phyloP scores from a whole-genome alignment of 2,329 filamentous ascomycete genomes.

The Teratosphaeria zuluensis region DNA sequence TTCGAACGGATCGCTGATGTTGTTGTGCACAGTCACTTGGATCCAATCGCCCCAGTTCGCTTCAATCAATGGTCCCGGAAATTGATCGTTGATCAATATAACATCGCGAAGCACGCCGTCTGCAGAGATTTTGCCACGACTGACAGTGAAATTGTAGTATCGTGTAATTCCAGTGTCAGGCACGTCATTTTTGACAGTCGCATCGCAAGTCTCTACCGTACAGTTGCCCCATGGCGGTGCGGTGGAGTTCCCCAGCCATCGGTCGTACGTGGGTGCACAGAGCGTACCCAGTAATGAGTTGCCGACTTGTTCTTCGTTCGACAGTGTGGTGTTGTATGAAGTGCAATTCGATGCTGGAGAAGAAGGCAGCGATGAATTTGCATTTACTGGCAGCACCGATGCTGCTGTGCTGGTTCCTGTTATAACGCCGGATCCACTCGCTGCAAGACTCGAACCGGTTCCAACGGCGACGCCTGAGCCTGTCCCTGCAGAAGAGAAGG shows the following conservation, averaged over 20 bases:
- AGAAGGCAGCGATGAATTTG: background rate
- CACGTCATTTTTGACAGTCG: conserved; percentile 17
- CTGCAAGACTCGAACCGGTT: background rate
- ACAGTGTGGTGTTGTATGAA: conserved; percentile 4
- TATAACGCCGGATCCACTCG: background rate
- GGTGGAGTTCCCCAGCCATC: conserved; percentile 13
- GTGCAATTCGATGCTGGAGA: background rate
- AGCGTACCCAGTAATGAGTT: conserved; percentile 14
- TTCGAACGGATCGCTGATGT: conserved; percentile 21
- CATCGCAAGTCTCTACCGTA: conserved; percentile 17
- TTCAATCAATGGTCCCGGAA: conserved; percentile 21
- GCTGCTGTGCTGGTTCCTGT: background rate
- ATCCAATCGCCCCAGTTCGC: conserved; percentile 34
- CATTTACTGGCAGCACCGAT: background rate
- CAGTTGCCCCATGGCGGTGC: conserved; percentile 19
- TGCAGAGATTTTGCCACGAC: conserved; percentile 33
- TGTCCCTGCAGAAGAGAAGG: background rate
- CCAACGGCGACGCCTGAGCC: background rate
- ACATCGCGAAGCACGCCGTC: conserved; percentile 34
- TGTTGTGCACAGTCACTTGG: conserved; percentile 26
- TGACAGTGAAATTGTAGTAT: conserved; percentile 36
- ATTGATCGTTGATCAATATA: conserved; percentile 37
- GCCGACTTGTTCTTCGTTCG: conserved; percentile 17
- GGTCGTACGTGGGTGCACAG: conserved; percentile 13
- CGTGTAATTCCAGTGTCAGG: conserved; percentile 30